Base-by-base conservation (phyloP, 2,329 filamentous ascomycete species). In the Pseudocercospora fuligena region DNA sequence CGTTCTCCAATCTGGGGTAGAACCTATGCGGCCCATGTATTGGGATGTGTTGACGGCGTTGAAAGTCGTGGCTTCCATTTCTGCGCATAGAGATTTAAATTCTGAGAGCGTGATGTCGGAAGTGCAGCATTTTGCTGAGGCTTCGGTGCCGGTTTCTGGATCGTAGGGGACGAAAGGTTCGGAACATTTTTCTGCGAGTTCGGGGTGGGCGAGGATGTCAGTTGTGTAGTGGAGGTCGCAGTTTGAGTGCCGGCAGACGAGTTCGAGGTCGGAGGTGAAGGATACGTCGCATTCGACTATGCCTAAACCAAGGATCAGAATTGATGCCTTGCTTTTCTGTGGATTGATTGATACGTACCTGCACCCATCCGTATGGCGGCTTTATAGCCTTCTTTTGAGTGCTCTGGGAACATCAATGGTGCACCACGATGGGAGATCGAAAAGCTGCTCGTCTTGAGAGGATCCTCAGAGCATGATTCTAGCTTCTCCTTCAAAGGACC, bases 141-240 rank as follows among this genome's bases (percentile, higher is more conserved):
- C 90, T 0, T 81, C 87, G 84, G 61, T 66, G 27, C 73, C 72
- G 2, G 66, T 74, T 9, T 62, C 67, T 3, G 70, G 57, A 58
- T 76, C 63, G 65, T 70, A 72, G 0, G 89, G 86, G n/a, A 77
- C 78, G 78, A 91, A 91, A 0, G 87, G 88, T 61, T 78, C 76
- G 2, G 84, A 86, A 79, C 89, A 91, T 79, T 90, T 91, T 62
- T 83, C 83, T 66, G 86, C 87, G 59, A 91, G 85, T 69, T 86
- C 84, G 11, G 89, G 87, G 59, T 85, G 82, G 57, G 82, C 77
- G 69, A 91, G 83, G 74, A 91, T 89, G 79, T 91, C 86, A 74
- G 89, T 90, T 8, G 89, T 91, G 23, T 86, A 88, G 80, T 90
- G 88, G 47, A 91, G 79, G 72, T 91, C 89, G 78, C 89, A 91